A percentile compares a stretch with the other conserved stretches of the same genome.
phyloP scores from a whole-genome alignment of 495 filamentous ascomycete genomes.

The Physcia stellaris region DNA sequence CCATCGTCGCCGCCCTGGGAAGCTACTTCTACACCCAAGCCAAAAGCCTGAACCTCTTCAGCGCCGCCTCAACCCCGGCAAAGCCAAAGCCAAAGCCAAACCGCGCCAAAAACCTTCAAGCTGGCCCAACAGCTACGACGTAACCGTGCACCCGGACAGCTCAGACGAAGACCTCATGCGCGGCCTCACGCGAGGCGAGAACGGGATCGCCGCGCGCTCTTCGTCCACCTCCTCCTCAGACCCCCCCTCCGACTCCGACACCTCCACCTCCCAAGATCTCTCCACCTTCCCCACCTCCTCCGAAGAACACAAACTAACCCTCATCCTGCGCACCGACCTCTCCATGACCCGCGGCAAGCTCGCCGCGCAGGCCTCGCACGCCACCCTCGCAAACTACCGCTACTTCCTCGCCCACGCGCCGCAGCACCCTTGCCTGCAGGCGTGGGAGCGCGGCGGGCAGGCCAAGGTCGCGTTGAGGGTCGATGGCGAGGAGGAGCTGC shows the following conservation, averaged over 20 bases:
- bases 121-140: slow-evolving; percentile 39
- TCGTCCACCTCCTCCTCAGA: slow-evolving; percentile 7
- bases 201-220: background rate
- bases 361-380: slow-evolving; percentile 90
- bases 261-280: slow-evolving; percentile 27
- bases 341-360: slow-evolving; percentile 99
- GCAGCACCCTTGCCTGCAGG: slow-evolving; percentile 49
- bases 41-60: slow-evolving; percentile 32
- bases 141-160: slow-evolving; percentile 32
- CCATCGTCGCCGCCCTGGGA: slow-evolving; percentile 47
- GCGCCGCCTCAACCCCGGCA: background rate
- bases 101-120: slow-evolving; percentile 19
- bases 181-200: background rate
- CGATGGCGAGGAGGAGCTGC: slow-evolving; percentile 69
- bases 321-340: slow-evolving; percentile 84
- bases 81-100: slow-evolving; percentile 4
- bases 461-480: slow-evolving; percentile 84
- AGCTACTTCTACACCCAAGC: slow-evolving; percentile 53
- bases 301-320: slow-evolving; percentile 88
- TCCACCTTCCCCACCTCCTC: slow-evolving; percentile 33
- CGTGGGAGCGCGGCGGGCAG: slow-evolving; percentile 77
- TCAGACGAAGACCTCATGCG: slow-evolving; percentile 5
- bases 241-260: slow-evolving; percentile 24
- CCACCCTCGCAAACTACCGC: slow-evolving; percentile 95
- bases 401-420: slow-evolving; percentile 45